Conservation (phyloP, 2,329 filamentous ascomycete species). For the Aspergillus japonicus region DNA sequence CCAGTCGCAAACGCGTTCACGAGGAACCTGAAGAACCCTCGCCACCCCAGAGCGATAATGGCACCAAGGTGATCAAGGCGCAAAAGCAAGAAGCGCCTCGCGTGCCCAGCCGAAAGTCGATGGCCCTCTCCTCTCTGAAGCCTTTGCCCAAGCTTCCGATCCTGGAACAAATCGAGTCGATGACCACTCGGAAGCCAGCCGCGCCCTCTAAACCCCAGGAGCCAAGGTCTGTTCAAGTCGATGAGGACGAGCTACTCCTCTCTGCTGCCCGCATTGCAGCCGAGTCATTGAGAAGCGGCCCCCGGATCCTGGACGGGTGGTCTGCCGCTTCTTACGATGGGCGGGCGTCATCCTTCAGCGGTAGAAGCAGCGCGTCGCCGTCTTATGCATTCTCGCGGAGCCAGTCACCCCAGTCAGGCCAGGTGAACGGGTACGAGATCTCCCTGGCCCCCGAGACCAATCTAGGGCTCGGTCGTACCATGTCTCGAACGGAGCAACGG, state of each 20-base stretch:
- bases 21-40: slow-evolving; percentile 22
- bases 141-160: slow-evolving; percentile 36
- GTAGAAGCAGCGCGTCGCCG: slow-evolving; percentile 27
- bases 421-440: slow-evolving; percentile 42
- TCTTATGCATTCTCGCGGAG: slow-evolving; percentile 26
- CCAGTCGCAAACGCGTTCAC: slow-evolving; percentile 30
- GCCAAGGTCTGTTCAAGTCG: slow-evolving; percentile 30
- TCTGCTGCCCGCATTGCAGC: slow-evolving; percentile 43
- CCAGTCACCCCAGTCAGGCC: slow-evolving; percentile 30
- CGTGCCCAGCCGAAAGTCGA: slow-evolving; percentile 22
- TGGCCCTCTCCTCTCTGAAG: slow-evolving; percentile 33
- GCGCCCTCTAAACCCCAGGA: slow-evolving; percentile 21
- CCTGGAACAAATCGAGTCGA: slow-evolving; percentile 31
- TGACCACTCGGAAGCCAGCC: slow-evolving; percentile 26
- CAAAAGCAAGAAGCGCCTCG: slow-evolving; percentile 18
- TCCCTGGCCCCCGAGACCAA: slow-evolving; percentile 40
- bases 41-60: slow-evolving; percentile 9
- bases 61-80: slow-evolving; percentile 27
- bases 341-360: slow-evolving; percentile 27
- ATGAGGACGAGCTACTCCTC: slow-evolving; percentile 44
- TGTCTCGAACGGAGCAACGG: slow-evolving; percentile 46
- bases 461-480: slow-evolving; percentile 37
- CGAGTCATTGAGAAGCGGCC: slow-evolving; percentile 39
- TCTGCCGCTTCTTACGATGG: slow-evolving; percentile 23
- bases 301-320: slow-evolving; percentile 31